Evolutionary conservation across 2,329 filamentous ascomycete species (phyloP).

Genomic region (Aspergillus vadensis): DNA sequence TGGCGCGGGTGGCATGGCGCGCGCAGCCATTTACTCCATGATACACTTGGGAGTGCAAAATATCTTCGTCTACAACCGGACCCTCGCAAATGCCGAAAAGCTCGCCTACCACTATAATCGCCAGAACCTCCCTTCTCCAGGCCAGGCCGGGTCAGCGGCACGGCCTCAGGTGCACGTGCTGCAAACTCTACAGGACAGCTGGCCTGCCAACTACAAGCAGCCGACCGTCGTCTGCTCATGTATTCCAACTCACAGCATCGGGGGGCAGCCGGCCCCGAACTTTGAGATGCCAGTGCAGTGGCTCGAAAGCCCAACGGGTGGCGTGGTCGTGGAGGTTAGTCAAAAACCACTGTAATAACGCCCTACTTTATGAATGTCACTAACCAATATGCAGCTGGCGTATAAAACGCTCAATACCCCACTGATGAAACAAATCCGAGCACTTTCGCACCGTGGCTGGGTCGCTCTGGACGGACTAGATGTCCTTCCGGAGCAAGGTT

Average conservation of each 20-base stretch:
- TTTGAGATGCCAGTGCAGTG: constrained; percentile 40
- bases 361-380: neutral
- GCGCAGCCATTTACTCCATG: constrained; percentile 45
- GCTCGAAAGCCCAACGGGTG: constrained; percentile 43
- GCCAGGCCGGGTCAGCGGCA: constrained; percentile 18
- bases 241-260: constrained; percentile 42
- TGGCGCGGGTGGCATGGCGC: constrained; percentile 58
- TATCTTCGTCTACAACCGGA: constrained; percentile 43
- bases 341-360: neutral
- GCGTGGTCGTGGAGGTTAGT: constrained; percentile 45
- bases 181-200: constrained; percentile 31
- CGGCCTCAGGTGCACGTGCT: constrained; percentile 33
- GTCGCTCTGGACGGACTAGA: constrained; percentile 44
- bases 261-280: constrained; percentile 38
- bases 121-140: constrained; percentile 28
- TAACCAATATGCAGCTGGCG: constrained; percentile 31
- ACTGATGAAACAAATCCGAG: constrained; percentile 41
- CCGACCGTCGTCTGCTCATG: constrained; percentile 43
- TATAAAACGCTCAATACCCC: constrained; percentile 45
- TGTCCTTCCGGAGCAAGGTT: constrained; percentile 44
- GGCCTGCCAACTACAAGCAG: constrained; percentile 38
- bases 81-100: constrained; percentile 37
- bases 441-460: constrained; percentile 40
- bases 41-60: constrained; percentile 42
- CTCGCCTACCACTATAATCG: constrained; percentile 41